phyloP scores from a whole-genome alignment of 23 red algal species.

The Gracilaria domingensis region DNA sequence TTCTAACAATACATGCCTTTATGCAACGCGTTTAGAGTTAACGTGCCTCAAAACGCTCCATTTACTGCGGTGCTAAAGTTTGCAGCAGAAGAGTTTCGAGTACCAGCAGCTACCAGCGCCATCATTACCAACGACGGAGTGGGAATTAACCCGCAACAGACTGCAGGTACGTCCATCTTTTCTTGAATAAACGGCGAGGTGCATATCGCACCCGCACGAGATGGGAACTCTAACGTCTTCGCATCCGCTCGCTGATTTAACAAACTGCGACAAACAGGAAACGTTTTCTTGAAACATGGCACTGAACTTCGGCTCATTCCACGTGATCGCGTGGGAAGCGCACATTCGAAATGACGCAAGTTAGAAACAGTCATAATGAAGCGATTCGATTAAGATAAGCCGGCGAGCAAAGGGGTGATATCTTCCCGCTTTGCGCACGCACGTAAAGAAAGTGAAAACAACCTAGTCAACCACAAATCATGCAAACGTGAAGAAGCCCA shows the following conservation, averaged over 20 bases:
- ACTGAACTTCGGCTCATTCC: conserved; percentile 90
- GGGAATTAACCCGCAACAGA: conserved; percentile 90
- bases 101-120: conserved; percentile 85
- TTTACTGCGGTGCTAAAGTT: conserved; percentile 92
- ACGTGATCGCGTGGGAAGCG: conserved; percentile 83
- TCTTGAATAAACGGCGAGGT: not conserved
- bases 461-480: not conserved
- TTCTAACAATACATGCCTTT: not conserved
- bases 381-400: not conserved
- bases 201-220: not conserved
- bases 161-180: conserved; percentile 64
- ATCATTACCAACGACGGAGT: conserved; percentile 93
- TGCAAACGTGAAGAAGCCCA: conserved; percentile 23
- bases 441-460: not conserved
- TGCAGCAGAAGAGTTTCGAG: conserved; percentile 91
- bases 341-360: not conserved
- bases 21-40: conserved; percentile 53
- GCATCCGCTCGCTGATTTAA: not conserved
- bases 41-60: conserved; percentile 89
- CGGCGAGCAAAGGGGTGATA: not conserved
- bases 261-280: conserved; percentile 30
- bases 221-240: not conserved
- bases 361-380: not conserved
- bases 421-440: not conserved
- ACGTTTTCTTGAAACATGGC: conserved; percentile 96